phyloP scores from a whole-genome alignment of 106 monocot species.

The Platanthera zijinensis region DNA sequence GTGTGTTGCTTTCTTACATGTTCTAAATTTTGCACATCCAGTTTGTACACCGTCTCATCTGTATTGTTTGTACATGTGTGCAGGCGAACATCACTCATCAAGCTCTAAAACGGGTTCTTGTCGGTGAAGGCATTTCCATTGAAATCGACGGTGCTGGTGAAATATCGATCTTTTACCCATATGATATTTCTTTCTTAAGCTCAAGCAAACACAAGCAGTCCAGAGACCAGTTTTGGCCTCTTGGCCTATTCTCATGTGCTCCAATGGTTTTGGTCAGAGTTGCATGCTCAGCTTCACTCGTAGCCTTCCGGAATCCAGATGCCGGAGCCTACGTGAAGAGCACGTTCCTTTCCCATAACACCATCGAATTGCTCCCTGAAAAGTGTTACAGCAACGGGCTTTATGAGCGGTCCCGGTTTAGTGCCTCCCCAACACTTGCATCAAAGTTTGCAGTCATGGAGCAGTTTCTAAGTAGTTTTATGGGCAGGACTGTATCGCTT shows the following conservation, averaged over 20 bases:
- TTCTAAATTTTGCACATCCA: no score
- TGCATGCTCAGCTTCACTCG: slow-evolving; percentile 33
- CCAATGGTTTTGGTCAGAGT: slow-evolving; percentile 43
- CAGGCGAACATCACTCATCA: slow-evolving; percentile 56
- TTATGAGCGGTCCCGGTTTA: slow-evolving; percentile 11
- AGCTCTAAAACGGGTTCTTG: slow-evolving; percentile 40
- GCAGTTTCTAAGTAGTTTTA: slow-evolving; percentile 26
- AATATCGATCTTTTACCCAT: slow-evolving; percentile 49
- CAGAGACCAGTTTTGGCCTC: slow-evolving; percentile 17
- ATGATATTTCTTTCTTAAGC: slow-evolving; percentile 31
- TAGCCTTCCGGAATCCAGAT: slow-evolving; percentile 27
- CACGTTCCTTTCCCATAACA: slow-evolving; percentile 32
- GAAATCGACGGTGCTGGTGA: slow-evolving; percentile 45
- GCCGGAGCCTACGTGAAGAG: slow-evolving; percentile 22
- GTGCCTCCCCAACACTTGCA: slow-evolving; percentile 22
- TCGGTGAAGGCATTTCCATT: slow-evolving; percentile 64
- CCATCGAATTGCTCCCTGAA: slow-evolving; percentile 54
- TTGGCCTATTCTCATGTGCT: slow-evolving; percentile 31
- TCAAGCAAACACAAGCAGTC: slow-evolving; percentile 7
- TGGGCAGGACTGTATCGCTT: slow-evolving; percentile 19
- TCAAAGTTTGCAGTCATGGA: slow-evolving; percentile 34
- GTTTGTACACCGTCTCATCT: neutral
- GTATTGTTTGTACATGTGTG: slow-evolving; percentile 5
- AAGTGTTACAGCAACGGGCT: slow-evolving; percentile 34
- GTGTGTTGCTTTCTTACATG: no score